These are phyloP conservation scores for Penicillium sp. DNA, from an alignment of 2,329 filamentous ascomycete species.

Conservation along the genomic window DNA sequence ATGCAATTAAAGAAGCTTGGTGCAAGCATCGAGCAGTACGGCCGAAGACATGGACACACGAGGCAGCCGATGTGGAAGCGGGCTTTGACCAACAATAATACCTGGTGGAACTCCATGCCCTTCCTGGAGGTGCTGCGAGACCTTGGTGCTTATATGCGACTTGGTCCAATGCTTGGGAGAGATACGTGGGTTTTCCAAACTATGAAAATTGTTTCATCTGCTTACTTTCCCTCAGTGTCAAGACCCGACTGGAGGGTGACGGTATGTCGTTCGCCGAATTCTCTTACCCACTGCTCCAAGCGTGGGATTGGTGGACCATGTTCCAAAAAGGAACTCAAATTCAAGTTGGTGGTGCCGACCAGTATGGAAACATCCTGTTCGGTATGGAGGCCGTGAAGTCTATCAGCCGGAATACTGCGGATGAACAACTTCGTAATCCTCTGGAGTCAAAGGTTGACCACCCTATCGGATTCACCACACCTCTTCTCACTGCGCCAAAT, in stretches of 20 bases:
- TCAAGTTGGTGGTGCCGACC: slow-evolving; percentile 92
- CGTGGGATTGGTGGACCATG: slow-evolving; percentile 95
- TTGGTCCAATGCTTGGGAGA: slow-evolving; percentile 84
- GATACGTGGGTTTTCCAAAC: slow-evolving; percentile 68
- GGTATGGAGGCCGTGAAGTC: slow-evolving; percentile 84
- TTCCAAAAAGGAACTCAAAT: slow-evolving; percentile 73
- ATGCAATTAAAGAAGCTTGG: slow-evolving; percentile 65
- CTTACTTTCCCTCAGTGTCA: slow-evolving; percentile 58
- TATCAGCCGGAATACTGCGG: slow-evolving; percentile 56
- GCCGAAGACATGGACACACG: slow-evolving; percentile 64
- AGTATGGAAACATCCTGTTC: slow-evolving; percentile 93
- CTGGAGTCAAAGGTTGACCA: slow-evolving; percentile 41
- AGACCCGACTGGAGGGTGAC: slow-evolving; percentile 78
- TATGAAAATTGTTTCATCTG: neutral
- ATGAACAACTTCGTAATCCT: slow-evolving; percentile 40
- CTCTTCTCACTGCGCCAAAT: slow-evolving; percentile 79
- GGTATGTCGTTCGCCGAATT: slow-evolving; percentile 96
- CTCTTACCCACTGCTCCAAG: slow-evolving; percentile 87
- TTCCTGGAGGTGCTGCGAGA: slow-evolving; percentile 74
- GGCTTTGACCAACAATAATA: slow-evolving; percentile 75
- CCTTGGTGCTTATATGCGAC: slow-evolving; percentile 71
- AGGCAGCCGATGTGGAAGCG: slow-evolving; percentile 67
- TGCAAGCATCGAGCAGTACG: slow-evolving; percentile 69
- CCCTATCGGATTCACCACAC: slow-evolving; percentile 86
- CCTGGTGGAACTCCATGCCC: slow-evolving; percentile 74